A percentile compares a stretch with the other conserved stretches of the same genome.
Evolutionary conservation across 805 yeast species (phyloP).

Genomic region (Suhomyces canberraensis): DNA sequence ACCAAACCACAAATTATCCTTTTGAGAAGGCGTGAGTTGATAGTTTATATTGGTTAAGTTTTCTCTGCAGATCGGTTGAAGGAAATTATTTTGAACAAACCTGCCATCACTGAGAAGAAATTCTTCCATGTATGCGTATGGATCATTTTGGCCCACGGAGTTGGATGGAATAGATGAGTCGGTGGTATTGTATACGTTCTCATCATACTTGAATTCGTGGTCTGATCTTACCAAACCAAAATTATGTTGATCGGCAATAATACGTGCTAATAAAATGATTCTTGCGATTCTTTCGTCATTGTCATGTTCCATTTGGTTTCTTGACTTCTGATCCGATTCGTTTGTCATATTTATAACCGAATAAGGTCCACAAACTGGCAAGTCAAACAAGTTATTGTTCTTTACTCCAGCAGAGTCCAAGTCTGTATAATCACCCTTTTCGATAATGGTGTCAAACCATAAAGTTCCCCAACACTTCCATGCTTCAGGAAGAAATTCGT

Average conservation of each 20-base stretch:
- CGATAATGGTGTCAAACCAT: conserved; percentile 64
- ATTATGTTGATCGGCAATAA: conserved; percentile 48
- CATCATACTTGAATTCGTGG: conserved; percentile 44
- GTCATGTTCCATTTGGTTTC: conserved; percentile 33
- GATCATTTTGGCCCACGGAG: conserved; percentile 17
- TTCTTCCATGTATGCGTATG: conserved; percentile 27
- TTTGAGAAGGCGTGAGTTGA: conserved; percentile 10
- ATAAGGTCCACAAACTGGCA: conserved; percentile 60
- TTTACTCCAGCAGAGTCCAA: conserved; percentile 55
- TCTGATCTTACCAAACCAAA: conserved; percentile 53
- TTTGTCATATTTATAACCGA: conserved; percentile 21
- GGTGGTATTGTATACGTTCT: conserved; percentile 21
- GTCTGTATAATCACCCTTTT: conserved; percentile 52
- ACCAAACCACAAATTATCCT: conserved; percentile 27
- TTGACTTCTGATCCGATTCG: conserved; percentile 10
- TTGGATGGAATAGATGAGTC: conserved; percentile 19
- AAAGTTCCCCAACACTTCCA: conserved; percentile 86
- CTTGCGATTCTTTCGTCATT: conserved; percentile 52
- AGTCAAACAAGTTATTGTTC: conserved; percentile 53
- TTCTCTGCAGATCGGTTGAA: conserved; percentile 32
- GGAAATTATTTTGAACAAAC: conserved; percentile 39
- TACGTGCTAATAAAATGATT: conserved; percentile 48
- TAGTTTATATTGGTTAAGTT: conserved; percentile 20
- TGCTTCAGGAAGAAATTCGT: conserved; percentile 68
- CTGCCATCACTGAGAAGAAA: conserved; percentile 40